Conservation (phyloP, 1,284 basidiomycete genomes). For the Ceratobasidium sp. region DNA sequence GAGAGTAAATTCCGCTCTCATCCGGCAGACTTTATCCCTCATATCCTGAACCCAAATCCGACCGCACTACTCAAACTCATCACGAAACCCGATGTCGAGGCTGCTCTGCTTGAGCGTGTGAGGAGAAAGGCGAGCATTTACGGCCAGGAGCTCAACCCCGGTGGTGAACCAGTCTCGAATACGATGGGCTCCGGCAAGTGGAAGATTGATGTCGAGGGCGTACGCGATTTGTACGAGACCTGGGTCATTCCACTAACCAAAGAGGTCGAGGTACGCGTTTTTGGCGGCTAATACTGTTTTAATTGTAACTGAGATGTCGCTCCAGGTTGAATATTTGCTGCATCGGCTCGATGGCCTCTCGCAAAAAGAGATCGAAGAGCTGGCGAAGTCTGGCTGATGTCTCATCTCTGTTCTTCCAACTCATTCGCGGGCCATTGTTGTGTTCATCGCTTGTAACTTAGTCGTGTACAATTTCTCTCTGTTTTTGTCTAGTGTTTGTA, state of each 20-base stretch:
- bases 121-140: slow-evolving; percentile 94
- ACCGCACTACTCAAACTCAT: slow-evolving; percentile 85
- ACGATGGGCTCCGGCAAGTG: slow-evolving; percentile 51
- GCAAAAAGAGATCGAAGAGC: slow-evolving; percentile 79
- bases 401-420: slow-evolving; percentile 16
- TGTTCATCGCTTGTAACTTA: slow-evolving; percentile 25
- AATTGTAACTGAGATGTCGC: slow-evolving; percentile 24
- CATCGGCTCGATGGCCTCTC: slow-evolving; percentile 86
- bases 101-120: slow-evolving; percentile 85
- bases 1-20: slow-evolving; percentile 93
- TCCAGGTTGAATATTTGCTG: slow-evolving; percentile 91
- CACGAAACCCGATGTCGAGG: slow-evolving; percentile 96
- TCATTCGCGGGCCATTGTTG: neutral
- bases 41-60: slow-evolving; percentile 84
- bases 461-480: neutral
- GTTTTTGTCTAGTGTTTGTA: slow-evolving; percentile 1
- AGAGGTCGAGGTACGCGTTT: slow-evolving; percentile 88
- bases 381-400: slow-evolving; percentile 58
- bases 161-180: slow-evolving; percentile 65
- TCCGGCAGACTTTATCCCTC: slow-evolving; percentile 90
- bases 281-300: neutral
- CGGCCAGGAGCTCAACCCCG: slow-evolving; percentile 87
- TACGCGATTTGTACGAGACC: slow-evolving; percentile 92
- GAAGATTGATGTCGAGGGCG: slow-evolving; percentile 94
- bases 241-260: slow-evolving; percentile 98